These are phyloP conservation scores for Whalleya microplaca DNA, from an alignment of 2,329 filamentous ascomycete genomes.

Conservation along the genomic window DNA sequence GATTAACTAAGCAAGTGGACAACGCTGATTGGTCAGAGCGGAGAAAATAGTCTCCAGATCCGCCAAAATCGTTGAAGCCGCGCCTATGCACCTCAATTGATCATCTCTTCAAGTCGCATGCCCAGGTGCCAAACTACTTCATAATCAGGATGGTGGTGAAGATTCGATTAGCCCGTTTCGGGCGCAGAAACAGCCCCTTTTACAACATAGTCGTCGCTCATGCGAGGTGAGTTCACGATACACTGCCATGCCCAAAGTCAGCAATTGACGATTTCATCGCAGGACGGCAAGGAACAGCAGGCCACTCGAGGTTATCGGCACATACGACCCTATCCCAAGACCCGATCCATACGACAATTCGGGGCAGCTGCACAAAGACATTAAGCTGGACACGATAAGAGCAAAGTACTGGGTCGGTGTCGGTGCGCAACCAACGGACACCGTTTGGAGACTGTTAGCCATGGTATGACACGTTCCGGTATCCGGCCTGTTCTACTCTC, in stretches of 20 bases:
- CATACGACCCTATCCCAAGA: conserved; percentile 71
- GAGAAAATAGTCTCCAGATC: conserved; percentile 42
- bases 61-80: conserved; percentile 36
- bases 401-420: conserved; percentile 97
- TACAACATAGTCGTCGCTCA: conserved; percentile 98
- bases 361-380: conserved; percentile 84
- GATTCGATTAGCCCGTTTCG: conserved; percentile 92
- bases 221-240: conserved; percentile 66
- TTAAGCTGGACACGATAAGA: conserved; percentile 79
- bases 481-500: too few species aligned
- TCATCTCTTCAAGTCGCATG: not conserved
- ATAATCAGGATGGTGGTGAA: conserved; percentile 76
- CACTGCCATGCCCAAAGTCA: not conserved
- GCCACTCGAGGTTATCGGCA: conserved; percentile 90
- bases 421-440: conserved; percentile 90
- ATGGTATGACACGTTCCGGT: too few species aligned
- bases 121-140: not conserved
- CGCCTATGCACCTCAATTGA: not conserved
- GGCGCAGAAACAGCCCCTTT: conserved; percentile 83
- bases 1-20: conserved; percentile 13
- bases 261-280: conserved; percentile 6
- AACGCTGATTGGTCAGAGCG: conserved; percentile 36
- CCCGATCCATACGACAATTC: conserved; percentile 61
- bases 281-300: conserved; percentile 86
- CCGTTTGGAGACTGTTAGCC: conserved; percentile 81